phyloP scores from a whole-genome alignment of 1,139 yeast species.

The Suhomyces yuchorum region DNA sequence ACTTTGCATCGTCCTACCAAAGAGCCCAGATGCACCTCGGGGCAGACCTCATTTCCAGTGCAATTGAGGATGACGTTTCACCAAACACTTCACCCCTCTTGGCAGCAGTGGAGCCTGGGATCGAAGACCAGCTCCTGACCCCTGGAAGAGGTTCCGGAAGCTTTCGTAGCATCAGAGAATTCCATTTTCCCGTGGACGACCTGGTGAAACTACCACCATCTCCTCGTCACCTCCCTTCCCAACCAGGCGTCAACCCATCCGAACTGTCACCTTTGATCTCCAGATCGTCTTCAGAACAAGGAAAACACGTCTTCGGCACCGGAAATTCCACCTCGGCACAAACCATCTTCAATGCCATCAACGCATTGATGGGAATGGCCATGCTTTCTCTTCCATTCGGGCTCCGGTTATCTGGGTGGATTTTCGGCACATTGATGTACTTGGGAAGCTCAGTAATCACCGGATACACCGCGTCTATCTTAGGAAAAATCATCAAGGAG shows the following conservation, averaged over 20 bases:
- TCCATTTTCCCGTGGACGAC: conserved; percentile 11
- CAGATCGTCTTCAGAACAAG: conserved; percentile 1
- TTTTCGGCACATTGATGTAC: conserved; percentile 60
- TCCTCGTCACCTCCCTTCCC: background rate
- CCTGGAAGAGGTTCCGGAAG: conserved; percentile 3
- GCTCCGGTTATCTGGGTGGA: conserved; percentile 77
- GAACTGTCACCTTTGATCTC: conserved; percentile 11
- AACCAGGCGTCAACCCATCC: background rate
- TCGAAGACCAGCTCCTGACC: conserved; percentile 5
- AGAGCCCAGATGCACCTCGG: conserved; percentile 69
- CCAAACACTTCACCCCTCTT: conserved; percentile 27
- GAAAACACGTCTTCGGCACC: conserved; percentile 9
- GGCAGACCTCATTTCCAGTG: conserved; percentile 18
- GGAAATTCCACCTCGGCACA: conserved; percentile 70
- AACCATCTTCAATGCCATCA: conserved; percentile 84
- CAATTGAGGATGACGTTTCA: conserved; percentile 27
- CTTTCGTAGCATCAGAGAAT: conserved; percentile 9
- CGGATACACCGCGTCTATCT: conserved; percentile 62
- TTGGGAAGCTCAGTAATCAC: conserved; percentile 63
- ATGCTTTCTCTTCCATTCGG: conserved; percentile 83
- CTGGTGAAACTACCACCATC: background rate
- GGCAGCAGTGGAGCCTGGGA: conserved; percentile 6
- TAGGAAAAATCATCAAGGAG: conserved; percentile 36
- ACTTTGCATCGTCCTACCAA: conserved; percentile 76
- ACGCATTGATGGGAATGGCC: conserved; percentile 85